These are phyloP conservation scores for Penicillium janthinellum DNA, from an alignment of 2,329 filamentous ascomycete genomes.

Conservation along the genomic window DNA sequence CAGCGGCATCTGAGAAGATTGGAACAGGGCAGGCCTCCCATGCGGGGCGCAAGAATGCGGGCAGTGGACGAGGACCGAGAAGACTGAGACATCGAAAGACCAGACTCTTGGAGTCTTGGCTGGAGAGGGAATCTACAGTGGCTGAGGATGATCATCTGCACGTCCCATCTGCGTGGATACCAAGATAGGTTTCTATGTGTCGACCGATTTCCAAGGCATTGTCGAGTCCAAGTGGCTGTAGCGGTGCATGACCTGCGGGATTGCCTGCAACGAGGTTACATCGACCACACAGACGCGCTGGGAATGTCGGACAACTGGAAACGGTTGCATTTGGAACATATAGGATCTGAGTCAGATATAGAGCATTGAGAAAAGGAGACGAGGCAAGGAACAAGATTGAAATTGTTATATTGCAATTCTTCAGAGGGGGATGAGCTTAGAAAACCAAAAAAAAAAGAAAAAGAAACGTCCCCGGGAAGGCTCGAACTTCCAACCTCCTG, in stretches of 20 bases:
- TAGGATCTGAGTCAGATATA: not conserved
- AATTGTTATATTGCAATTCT: not conserved
- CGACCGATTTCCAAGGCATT: conserved; percentile 1
- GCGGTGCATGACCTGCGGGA: not conserved
- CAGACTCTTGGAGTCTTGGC: conserved; percentile 7
- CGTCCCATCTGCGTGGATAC: conserved; percentile 1
- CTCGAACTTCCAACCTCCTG: conserved; percentile 45
- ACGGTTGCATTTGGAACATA: not conserved
- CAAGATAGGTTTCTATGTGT: not conserved
- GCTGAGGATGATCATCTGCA: conserved; percentile 12
- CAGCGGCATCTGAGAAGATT: not conserved
- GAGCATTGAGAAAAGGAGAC: not conserved
- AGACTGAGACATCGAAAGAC: conserved; percentile 21
- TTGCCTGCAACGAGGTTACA: conserved; percentile 18
- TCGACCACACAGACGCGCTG: conserved; percentile 2
- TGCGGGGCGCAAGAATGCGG: conserved; percentile 11
- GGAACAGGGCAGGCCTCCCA: conserved; percentile 3
- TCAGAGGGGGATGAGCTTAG: not conserved
- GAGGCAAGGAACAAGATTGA: not conserved
- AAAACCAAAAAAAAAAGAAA: conserved; percentile 16
- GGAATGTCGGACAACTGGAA: not conserved
- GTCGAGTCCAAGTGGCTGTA: not conserved
- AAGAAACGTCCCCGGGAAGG: conserved; percentile 43
- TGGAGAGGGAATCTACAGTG: conserved; percentile 3
- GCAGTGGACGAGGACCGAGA: not conserved